phyloP scores from a whole-genome alignment of 495 filamentous ascomycete genomes.

The Aspergillus coremiiformis region DNA sequence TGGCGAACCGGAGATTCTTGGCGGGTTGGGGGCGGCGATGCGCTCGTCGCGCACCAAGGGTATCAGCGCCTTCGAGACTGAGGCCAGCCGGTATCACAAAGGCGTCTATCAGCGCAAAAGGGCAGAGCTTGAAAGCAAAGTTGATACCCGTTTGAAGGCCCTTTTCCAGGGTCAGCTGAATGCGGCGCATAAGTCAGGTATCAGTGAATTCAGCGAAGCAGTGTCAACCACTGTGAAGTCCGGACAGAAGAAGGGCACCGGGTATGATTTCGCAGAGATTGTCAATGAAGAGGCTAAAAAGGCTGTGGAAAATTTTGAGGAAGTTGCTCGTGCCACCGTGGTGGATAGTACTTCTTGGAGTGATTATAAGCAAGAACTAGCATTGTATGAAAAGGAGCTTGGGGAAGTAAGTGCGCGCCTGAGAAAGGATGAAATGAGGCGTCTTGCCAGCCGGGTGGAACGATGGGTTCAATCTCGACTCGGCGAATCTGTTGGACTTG shows the following conservation, averaged over 20 bases:
- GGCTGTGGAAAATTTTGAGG: constrained; percentile 66
- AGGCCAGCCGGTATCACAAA: constrained; percentile 92
- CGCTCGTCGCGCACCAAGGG: constrained; percentile 61
- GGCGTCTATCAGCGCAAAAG: constrained; percentile 82
- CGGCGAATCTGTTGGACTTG: constrained; percentile 78
- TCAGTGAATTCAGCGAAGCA: constrained; percentile 78
- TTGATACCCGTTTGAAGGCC: constrained; percentile 77
- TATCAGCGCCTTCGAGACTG: constrained; percentile 75
- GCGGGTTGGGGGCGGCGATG: constrained; percentile 71
- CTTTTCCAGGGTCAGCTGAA: constrained; percentile 81
- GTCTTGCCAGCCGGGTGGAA: constrained; percentile 82
- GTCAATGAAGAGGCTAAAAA: constrained; percentile 73
- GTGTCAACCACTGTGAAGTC: constrained; percentile 76
- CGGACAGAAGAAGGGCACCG: constrained; percentile 80
- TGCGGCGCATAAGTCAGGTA: constrained; percentile 83
- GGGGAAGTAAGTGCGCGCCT: constrained; percentile 75
- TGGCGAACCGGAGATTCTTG: constrained; percentile 65
- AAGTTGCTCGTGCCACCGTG: constrained; percentile 62
- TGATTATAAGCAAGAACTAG: constrained; percentile 58
- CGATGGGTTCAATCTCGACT: constrained; percentile 85
- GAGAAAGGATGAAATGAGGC: constrained; percentile 89
- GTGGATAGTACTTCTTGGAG: constrained; percentile 80
- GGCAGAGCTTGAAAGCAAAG: constrained; percentile 73
- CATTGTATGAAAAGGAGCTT: constrained; percentile 67
- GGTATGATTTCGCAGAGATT: constrained; percentile 92